phyloP scores from a whole-genome alignment of 495 filamentous ascomycete species.

The Elaphomyces granulatus region DNA sequence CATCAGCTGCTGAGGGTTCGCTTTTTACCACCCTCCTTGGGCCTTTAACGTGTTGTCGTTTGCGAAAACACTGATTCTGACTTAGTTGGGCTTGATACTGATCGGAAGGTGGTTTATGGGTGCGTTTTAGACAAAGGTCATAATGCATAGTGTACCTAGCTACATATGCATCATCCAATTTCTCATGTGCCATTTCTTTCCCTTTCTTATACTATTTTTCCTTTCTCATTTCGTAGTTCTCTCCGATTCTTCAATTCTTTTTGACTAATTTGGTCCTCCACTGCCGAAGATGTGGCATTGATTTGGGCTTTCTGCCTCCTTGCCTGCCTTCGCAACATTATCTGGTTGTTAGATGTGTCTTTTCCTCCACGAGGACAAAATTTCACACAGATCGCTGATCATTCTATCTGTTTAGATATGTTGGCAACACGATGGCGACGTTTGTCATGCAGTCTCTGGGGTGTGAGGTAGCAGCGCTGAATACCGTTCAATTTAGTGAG shows the following conservation, averaged over 20 bases:
- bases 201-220: constrained; percentile 2
- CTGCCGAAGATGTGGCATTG: not conserved
- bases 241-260: constrained; percentile 5
- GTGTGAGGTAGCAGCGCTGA: constrained; percentile 82
- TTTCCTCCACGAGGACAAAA: not conserved
- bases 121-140: constrained; percentile 26
- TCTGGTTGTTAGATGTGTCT: constrained; percentile 9
- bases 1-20: constrained; percentile 5
- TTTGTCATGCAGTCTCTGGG: constrained; percentile 87
- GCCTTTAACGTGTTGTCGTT: not conserved
- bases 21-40: not conserved
- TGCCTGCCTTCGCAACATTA: too few relatives aligned
- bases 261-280: constrained; percentile 4
- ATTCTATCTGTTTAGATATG: constrained; percentile 47
- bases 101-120: constrained; percentile 60
- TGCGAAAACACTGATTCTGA: constrained; percentile 6
- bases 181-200: too few relatives aligned
- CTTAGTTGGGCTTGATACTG: constrained; percentile 1
- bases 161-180: not conserved
- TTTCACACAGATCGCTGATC: not conserved
- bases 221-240: constrained; percentile 5
- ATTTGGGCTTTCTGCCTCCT: not conserved
- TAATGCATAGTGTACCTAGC: not conserved
- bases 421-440: constrained; percentile 90
- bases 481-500: constrained; percentile 91